Evolutionary conservation across 805 yeast species (phyloP), one percentile per base, ranked within the genome.

Genomic region (Saccharomycopsis selenospora): DNA sequence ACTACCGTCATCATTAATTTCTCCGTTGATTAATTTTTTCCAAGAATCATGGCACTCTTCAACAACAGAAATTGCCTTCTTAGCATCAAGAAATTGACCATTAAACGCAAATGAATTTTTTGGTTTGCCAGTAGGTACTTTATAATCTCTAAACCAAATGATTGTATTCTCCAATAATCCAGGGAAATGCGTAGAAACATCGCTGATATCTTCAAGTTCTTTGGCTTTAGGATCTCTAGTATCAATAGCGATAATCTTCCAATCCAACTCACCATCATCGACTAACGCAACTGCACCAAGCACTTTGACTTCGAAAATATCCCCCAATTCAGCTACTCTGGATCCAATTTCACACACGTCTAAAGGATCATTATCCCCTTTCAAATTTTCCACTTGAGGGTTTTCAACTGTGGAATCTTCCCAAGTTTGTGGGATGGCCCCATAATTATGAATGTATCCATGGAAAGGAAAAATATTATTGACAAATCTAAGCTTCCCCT

Each of bases 261-360:
- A 91, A 70, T 91, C 99, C 50, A 95, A 76, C 70, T 93, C 99
- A 57, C 96, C 97, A 66, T 90, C 97, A 59, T 85, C 95, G 51
- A 85, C 79, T 58, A 85, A 68, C 3, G 89, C 93, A 68, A 85
- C 67, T 40, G 85, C 81, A 47, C 93, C 93, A 50, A 85, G 69
- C 4, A 85, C 74, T 65, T 85, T 82, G 41, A 77, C 87, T 57
- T 70, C 77, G 60, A 73, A 76, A 45, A 84, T 69, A 50, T 78
- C 79, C 23, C 95, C 95, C 13, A 79, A 72, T 47, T 69, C 57
- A 36, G 78, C 71, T 2, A 82, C 73, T 40, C 55, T 53, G 13
- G 65, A 64, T 59, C 96, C 95, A 51, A 91, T 87, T 60, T 91
- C 99, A 61, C 96, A 81, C 42, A 90, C 90, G 61, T 91, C 99